Conservation (phyloP, 2,329 filamentous ascomycete genomes). For the Ploettnerulaceae sp. region DNA sequence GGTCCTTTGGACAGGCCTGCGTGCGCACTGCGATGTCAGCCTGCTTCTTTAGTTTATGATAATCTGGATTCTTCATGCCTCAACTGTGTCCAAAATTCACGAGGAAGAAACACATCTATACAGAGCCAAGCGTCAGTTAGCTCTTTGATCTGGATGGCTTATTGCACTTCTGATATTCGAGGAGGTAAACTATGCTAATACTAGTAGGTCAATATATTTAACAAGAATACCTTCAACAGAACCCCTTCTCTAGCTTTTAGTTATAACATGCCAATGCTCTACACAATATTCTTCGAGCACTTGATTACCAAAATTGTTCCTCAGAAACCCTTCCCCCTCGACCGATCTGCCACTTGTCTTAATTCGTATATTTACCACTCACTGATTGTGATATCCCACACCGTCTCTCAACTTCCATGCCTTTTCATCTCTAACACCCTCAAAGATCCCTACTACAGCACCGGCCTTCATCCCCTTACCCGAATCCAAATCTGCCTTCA, state of each 20-base stretch:
- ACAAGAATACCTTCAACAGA: too few relatives aligned
- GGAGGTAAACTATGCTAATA: too few relatives aligned
- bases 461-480: neutral
- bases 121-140: too few relatives aligned
- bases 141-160: too few relatives aligned
- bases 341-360: neutral
- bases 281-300: neutral
- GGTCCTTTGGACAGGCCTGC: too few relatives aligned
- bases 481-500: neutral
- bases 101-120: too few relatives aligned
- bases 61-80: too few relatives aligned
- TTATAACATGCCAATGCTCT: neutral
- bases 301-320: constrained; percentile 1
- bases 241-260: neutral
- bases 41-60: too few relatives aligned
- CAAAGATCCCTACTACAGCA: neutral
- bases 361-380: neutral
- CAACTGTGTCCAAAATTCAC: too few relatives aligned
- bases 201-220: neutral
- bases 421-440: neutral
- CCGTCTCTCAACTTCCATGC: neutral
- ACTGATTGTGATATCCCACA: neutral
- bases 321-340: neutral
- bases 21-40: too few relatives aligned
- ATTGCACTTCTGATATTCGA: too few relatives aligned